Conservation (phyloP, 2,329 filamentous ascomycete genomes). For the Xylaria sp. region DNA sequence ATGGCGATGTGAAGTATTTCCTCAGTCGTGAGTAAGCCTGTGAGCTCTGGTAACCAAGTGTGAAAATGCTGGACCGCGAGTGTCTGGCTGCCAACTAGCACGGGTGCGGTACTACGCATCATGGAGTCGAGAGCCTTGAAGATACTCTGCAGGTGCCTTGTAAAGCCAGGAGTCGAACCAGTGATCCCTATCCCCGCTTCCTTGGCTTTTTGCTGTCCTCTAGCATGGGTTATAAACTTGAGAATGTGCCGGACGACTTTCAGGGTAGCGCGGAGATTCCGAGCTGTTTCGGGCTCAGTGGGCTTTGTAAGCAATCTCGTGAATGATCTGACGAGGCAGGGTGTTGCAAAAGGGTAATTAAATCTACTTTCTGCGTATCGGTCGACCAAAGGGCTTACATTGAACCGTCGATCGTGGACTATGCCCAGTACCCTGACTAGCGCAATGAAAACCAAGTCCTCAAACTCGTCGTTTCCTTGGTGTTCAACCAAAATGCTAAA, state of each 20-base stretch:
- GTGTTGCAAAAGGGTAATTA: slow-evolving; percentile 91
- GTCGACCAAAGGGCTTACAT: slow-evolving; percentile 88
- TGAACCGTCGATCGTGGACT: slow-evolving; percentile 93
- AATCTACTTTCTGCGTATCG: slow-evolving; percentile 89
- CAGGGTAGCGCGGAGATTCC: slow-evolving; percentile 88
- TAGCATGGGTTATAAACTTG: slow-evolving; percentile 92
- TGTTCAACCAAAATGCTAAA: slow-evolving; percentile 93
- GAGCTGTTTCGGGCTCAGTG: slow-evolving; percentile 82
- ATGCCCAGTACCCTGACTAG: slow-evolving; percentile 91
- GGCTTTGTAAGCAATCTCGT: slow-evolving; percentile 84
- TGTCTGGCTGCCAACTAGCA: slow-evolving; percentile 93
- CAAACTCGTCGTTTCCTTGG: slow-evolving; percentile 89
- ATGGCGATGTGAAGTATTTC: slow-evolving; percentile 93
- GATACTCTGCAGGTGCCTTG: slow-evolving; percentile 82
- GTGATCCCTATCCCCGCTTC: slow-evolving; percentile 88
- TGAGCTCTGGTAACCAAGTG: slow-evolving; percentile 93
- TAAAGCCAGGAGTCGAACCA: slow-evolving; percentile 76
- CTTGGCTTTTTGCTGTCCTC: slow-evolving; percentile 87
- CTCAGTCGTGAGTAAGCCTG: slow-evolving; percentile 77
- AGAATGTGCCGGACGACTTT: slow-evolving; percentile 94
- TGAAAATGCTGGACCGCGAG: slow-evolving; percentile 96
- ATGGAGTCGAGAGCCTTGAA: slow-evolving; percentile 90
- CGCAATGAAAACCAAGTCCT: slow-evolving; percentile 91
- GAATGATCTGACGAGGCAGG: slow-evolving; percentile 88
- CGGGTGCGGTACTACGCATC: slow-evolving; percentile 87